Base-by-base conservation (phyloP, 2,329 filamentous ascomycete genomes). In the Colletotrichum sp. region DNA sequence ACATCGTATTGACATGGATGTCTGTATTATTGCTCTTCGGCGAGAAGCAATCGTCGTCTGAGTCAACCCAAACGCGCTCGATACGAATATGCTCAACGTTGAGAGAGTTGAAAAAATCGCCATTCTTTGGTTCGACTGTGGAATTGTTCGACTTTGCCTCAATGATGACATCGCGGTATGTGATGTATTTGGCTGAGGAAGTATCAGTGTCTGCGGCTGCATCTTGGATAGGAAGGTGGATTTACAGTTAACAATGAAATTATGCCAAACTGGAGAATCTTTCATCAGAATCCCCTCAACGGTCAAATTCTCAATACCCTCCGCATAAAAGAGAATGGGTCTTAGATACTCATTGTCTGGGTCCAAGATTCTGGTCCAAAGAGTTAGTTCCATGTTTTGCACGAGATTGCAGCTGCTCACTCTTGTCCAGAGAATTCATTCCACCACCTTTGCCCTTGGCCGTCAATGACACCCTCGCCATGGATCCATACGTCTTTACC, bases 231-330 rank as follows among this genome's bases (percentile, higher is more conserved):
- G 57, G 18, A 28, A 69, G 5, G 8, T 24, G 34, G 12, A 3
- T 79, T 73, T 86, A 77, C 87, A 91, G 36, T 88, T 88, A 16
- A 92, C 90, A 44, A 93, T 85, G 78, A 92, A 93, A 80, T 91
- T 93, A 3, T 89, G 92, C 91, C 91, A 93, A 84, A 90, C 92
- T 2, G 91, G 91, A 1, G 90, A 92, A 81, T 92, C 90, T 75
- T 91, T 88, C 78, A 92, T 87, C 18, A 89, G 88, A 69, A 93
- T 91, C 2, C 91, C 91, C 44, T 89, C 87, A 7, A 93, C 87
- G 5, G 87, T 86, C 4, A 93, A 81, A 26, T 91, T 89, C 6
- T 90, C 92, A 1, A 90, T 89, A 64, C 92, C 92, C 80, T 92
- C 90, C 0, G 90, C 91, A 49, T 92, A 85, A 83, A 93, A 93